Evolutionary conservation across 2,329 filamentous ascomycete species (phyloP).

Genomic region (Aschersonia sp.): DNA sequence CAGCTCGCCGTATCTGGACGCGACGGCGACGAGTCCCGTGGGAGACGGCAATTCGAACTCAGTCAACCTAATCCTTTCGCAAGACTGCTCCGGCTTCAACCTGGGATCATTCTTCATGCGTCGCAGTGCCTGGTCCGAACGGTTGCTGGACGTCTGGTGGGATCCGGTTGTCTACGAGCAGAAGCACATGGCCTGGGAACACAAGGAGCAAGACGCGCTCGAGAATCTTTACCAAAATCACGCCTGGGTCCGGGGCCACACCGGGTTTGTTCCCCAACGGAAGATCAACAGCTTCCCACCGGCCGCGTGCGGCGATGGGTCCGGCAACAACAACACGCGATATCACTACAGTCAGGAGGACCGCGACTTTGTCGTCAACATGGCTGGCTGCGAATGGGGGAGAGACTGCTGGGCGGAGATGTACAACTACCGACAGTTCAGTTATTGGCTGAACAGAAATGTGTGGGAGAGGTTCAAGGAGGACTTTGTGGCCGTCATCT

Average conservation of each 20-base stretch:
- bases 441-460: conserved; percentile 75
- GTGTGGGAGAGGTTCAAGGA: conserved; percentile 66
- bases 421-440: conserved; percentile 85
- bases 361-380: conserved; percentile 90
- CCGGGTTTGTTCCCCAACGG: conserved; percentile 80
- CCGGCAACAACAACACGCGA: conserved; percentile 47
- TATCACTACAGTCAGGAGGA: conserved; percentile 80
- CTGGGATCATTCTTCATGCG: conserved; percentile 88
- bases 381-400: conserved; percentile 96
- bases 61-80: conserved; percentile 75
- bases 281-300: conserved; percentile 89
- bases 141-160: conserved; percentile 93
- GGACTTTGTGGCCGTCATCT: conserved; percentile 43
- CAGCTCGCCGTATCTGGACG: conserved; percentile 60
- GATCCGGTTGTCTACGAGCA: conserved; percentile 96
- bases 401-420: conserved; percentile 97
- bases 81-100: conserved; percentile 94
- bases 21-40: conserved; percentile 51
- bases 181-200: conserved; percentile 97
- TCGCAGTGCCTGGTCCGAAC: conserved; percentile 77
- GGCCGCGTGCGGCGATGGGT: conserved; percentile 69
- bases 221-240: conserved; percentile 85
- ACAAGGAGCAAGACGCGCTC: conserved; percentile 93
- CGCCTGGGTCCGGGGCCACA: conserved; percentile 80
- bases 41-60: conserved; percentile 68